Evolutionary conservation across 345 rosid genomes (phyloP), one percentile per base, ranked within the genome.

Genomic region (Pugionium dolabratum): DNA sequence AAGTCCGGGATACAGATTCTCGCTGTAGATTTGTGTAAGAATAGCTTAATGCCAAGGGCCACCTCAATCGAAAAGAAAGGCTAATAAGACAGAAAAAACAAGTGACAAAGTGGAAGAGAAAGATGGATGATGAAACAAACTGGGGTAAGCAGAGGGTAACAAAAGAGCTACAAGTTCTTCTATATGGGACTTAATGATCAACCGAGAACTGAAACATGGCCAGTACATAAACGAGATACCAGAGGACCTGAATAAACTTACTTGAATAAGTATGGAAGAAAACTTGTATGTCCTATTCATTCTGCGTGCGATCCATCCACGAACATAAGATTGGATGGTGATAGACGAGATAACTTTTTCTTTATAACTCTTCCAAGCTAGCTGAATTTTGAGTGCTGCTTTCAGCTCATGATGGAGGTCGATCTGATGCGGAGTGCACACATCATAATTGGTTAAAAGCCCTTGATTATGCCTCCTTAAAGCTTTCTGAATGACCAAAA

Each of bases 341-440:
- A 80, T 75, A 47, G 91, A 86, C 7, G 95, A 81, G 39, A 44
- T 74, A 31, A 62, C 64, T 59, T 76, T 70, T 33, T 66, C 67
- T 59, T 65, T 81, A 28, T 75, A 75, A 11, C 71, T 70, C 75
- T 74, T 81, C 90, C 85, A 83, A 51, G 84, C 83, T 66, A 69
- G 68, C 82, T 87, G 91, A 78, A 86, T 84, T 64, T 54, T 71
- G 40, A 41, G 37, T 66, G 85, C 90, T 61, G 87, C 90, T 61
- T 70, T 66, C 34, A 44, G 68, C 77, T 66, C 78, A 63, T 65
- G 28, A 43, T 46, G 45, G 63, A 66, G 71, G 32, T 55, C 70
- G 50, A 47, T 57, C 64, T 37, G 51, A 72, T 73, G 66, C 31
- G 39, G 46, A 54, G 27, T 27, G 59, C 62, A 52, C 6, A 45